phyloP scores from a whole-genome alignment of 768 basidiomycete species.

The Coprinopsis marcescibilis region DNA sequence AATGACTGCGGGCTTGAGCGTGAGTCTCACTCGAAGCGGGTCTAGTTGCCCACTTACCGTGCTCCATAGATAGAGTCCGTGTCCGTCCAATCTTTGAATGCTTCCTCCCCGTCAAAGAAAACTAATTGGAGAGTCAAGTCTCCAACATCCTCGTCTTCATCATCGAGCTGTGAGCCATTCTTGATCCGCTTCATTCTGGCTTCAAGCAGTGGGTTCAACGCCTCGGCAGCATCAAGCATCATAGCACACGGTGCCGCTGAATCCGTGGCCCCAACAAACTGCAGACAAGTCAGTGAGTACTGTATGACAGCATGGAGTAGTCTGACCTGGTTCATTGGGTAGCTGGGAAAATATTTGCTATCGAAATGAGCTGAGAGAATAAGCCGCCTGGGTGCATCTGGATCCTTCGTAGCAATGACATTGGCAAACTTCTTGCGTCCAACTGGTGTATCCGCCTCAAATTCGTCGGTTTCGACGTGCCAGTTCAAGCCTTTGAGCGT shows the following conservation, averaged over 20 bases:
- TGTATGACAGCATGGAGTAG: conserved; percentile 8
- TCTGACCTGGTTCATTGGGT: conserved; percentile 70
- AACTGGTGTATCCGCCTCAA: conserved; percentile 74
- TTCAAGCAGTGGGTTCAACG: conserved; percentile 68
- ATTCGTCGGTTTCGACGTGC: conserved; percentile 84
- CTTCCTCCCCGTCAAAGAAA: conserved; percentile 98
- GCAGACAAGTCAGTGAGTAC: conserved; percentile 11
- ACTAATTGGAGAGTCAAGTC: conserved; percentile 88
- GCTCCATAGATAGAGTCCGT: conserved; percentile 95
- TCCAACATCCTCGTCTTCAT: conserved; percentile 53
- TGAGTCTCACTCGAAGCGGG: too few species aligned
- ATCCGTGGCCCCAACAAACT: conserved; percentile 98
- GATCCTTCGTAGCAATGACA: conserved; percentile 92
- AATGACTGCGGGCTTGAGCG: too few species aligned
- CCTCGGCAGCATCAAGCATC: conserved; percentile 87
- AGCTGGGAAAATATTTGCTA: conserved; percentile 77
- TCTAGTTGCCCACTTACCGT: conserved; percentile 46
- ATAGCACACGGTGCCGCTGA: conserved; percentile 94
- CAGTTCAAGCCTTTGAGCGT: conserved; percentile 70
- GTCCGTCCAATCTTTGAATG: conserved; percentile 84
- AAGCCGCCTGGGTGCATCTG: conserved; percentile 72
- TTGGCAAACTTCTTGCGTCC: conserved; percentile 81
- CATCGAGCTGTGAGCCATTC: conserved; percentile 47
- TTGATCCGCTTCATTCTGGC: conserved; percentile 50
- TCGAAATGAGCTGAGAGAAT: conserved; percentile 92